Percentiles rank a stretch among this genome's conserved stretches.
These are phyloP conservation scores for Phaseolus coccineus DNA, from an alignment of 331 rosid species.

Conservation along the genomic window DNA sequence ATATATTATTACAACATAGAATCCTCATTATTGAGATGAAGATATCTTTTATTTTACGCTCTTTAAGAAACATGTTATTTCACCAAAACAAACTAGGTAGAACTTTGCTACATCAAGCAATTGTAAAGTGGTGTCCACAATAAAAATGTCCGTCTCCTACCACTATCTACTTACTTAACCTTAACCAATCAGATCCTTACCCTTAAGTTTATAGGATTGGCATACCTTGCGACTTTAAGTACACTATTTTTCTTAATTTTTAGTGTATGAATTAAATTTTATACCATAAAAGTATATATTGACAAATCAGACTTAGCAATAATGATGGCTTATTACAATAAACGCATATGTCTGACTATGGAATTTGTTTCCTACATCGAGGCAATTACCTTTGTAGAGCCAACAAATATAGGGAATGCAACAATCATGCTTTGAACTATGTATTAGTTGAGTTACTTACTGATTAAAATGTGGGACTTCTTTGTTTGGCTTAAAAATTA, in stretches of 20 bases:
- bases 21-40: background rate
- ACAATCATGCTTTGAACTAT: too few relatives aligned
- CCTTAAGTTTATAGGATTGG: background rate
- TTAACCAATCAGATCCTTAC: background rate
- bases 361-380: too few relatives aligned
- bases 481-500: too few relatives aligned
- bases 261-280: background rate
- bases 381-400: too few relatives aligned
- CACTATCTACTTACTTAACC: background rate
- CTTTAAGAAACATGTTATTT: too few relatives aligned
- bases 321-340: too few relatives aligned
- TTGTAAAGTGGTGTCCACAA: conserved; percentile 13
- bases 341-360: too few relatives aligned
- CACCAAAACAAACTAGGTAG: background rate
- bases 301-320: background rate
- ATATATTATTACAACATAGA: background rate
- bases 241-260: background rate
- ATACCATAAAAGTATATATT: conserved; percentile 7
- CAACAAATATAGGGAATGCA: too few relatives aligned
- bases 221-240: background rate
- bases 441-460: too few relatives aligned
- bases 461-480: too few relatives aligned
- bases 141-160: background rate
- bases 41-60: background rate
- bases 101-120: conserved; percentile 23